Conservation (phyloP, 1,284 basidiomycete genomes). For the Marasmius tenuissimus region DNA sequence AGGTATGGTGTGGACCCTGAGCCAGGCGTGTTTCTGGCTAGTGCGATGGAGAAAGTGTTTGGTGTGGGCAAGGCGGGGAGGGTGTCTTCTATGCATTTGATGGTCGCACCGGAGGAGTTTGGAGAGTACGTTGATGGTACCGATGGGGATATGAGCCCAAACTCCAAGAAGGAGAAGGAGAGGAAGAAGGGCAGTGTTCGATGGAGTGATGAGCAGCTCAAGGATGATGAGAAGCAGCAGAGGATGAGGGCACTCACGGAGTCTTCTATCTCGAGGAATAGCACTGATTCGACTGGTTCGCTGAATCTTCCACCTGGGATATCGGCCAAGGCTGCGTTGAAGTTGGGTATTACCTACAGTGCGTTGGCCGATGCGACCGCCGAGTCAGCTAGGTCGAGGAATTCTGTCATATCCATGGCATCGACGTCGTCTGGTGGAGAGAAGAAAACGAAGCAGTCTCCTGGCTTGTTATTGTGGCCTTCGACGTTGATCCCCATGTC, state of each 20-base stretch:
- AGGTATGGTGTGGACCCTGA: constrained; percentile 48
- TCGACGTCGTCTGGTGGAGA: background rate
- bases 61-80: constrained; percentile 39
- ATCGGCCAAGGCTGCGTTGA: constrained; percentile 42
- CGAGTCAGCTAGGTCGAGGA: background rate
- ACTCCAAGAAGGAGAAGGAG: background rate
- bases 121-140: constrained; percentile 7
- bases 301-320: constrained; percentile 25
- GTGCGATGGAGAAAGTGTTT: constrained; percentile 47
- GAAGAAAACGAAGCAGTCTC: constrained; percentile 33
- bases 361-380: constrained; percentile 24
- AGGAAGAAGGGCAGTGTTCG: background rate
- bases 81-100: constrained; percentile 47
- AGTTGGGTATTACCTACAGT: constrained; percentile 40
- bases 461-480: constrained; percentile 55
- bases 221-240: constrained; percentile 14
- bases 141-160: background rate
- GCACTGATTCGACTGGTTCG: background rate
- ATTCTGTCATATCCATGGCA: constrained; percentile 1
- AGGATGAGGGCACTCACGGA: constrained; percentile 12
- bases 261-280: constrained; percentile 20
- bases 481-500: constrained; percentile 57
- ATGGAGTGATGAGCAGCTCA: constrained; percentile 13
- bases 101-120: constrained; percentile 49
- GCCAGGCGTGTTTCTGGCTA: constrained; percentile 44